Evolutionary conservation across 2,329 filamentous ascomycete genomes (phyloP), one percentile per base, ranked within the genome.

Genomic region (Neonectria hederae): DNA sequence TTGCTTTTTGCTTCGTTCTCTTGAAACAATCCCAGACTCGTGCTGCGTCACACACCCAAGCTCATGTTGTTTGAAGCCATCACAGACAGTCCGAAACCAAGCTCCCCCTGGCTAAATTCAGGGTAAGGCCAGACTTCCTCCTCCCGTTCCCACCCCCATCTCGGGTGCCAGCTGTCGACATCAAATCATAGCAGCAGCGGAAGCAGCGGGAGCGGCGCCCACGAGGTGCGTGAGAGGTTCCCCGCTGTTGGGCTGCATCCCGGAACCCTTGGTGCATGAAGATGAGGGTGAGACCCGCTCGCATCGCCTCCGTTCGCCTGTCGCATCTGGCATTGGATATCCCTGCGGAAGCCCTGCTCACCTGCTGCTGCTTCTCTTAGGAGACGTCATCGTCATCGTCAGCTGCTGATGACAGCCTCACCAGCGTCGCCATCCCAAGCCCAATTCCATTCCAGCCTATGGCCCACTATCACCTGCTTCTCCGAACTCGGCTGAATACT

Each of bases 371-470:
- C 40, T 17, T 24, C 45, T 56, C 40, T 38, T 19, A 26, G 24
- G 22, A 28, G 19, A 59, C 57, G 57, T 59, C 57, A 59, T 59
- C 49, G 42, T 43, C 32, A 59, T 59, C 49, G 49, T 59, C 48
- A 54, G 48, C 48, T 53, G 38, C 56, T 9, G 28, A 53, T 30
- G 38, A 30, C 14, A 53, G 56, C 56, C 17, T 59, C 56, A 28
- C 10, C 28, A 59, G 56, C 48, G 56, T 46, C 48, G 40, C 48
- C 42, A n/a, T 38, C 38, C 22, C 48, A 30, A 22, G 26, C 55
- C 35, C 26, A 43, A 58, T 28, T 24, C 24, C 46, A 19, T 19
- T 14, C n/a, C 48, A 51, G 28, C 28, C 28, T 9, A 51, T 5
- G n/a, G 24, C 2, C 38, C 38, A 42, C 21, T n/a, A 4, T 32